Evolutionary conservation across 148 eudicot species (phyloP), one percentile per base, ranked within the genome.

Genomic region (Drosera capensis): DNA sequence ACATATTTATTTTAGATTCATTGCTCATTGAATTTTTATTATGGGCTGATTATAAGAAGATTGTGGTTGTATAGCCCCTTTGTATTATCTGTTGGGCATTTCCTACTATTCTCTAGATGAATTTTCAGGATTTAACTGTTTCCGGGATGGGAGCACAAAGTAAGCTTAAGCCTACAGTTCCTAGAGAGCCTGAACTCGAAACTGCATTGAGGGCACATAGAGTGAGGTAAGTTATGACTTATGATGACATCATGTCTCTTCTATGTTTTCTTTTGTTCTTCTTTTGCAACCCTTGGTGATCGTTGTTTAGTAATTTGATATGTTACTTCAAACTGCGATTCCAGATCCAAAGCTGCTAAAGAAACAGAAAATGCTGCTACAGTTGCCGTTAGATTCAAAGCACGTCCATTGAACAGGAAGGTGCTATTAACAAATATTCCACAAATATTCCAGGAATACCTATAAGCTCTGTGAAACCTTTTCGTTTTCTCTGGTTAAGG

Each of bases 331-430:
- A 14, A 24, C n/a, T n/a, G n/a, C n/a, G n/a, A 37, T 52, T 46
- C 46, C 86, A 88, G 96, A 69, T 47, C 71, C 40, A 77, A 70
- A 48, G 47, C 38, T 48, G 56, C 45, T 35, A 60, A 59, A 38
- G 71, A 66, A 39, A 60, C 35, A 24, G 79, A 72, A 41, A 63
- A 66, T 31, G 45, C 54, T 8, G 46, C 73, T 7, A 45, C 76
- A 52, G 58, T 67, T 24, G 40, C 63, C 37, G 51, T 50, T 54
- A 65, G 69, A 62, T 88, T 74, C 59, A 80, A 59, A 71, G 96
- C 96, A 52, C 94, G 71, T 26, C 86, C 90, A 48, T 45, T 87
- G 37, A 87, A 77, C 62, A 77, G 65, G 77, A 87, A 82, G 70
- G 96, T 82, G 29, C 9, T 49, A 55, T 22, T 28, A 17, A 18